These are phyloP conservation scores for Rhizophagus sp. DNA, from an alignment of 192 early-diverging fungal genomes.

Conservation along the genomic window DNA sequence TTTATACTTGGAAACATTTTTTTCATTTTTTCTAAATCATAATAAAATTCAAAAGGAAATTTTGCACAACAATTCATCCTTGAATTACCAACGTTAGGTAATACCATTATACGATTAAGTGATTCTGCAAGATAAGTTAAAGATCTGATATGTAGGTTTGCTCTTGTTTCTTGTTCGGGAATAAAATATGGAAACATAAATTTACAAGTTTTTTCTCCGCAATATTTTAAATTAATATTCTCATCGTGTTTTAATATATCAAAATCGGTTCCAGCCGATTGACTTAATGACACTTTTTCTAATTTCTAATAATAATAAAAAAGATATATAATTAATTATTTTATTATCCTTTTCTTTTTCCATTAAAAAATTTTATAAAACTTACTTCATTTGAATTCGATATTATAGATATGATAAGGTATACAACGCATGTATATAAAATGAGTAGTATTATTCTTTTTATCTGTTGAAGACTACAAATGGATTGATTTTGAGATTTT, in stretches of 20 bases:
- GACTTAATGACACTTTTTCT: too few relatives aligned
- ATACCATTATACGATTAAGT: background rate
- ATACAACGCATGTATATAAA: too few relatives aligned
- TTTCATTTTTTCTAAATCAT: background rate
- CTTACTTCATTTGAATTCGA: too few relatives aligned
- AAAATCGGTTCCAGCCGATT: too few relatives aligned
- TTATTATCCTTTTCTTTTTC: too few relatives aligned
- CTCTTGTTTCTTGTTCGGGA: background rate
- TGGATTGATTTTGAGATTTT: too few relatives aligned
- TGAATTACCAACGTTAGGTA: slow-evolving; percentile 1
- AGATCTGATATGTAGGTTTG: background rate
- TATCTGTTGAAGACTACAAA: too few relatives aligned
- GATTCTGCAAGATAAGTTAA: background rate
- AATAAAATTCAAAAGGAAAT: slow-evolving; percentile 19
- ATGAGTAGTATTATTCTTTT: too few relatives aligned
- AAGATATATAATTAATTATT: too few relatives aligned
- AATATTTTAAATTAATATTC: slow-evolving; percentile 8
- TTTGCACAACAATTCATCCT: background rate
- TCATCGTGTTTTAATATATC: background rate
- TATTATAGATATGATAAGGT: too few relatives aligned
- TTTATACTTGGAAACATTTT: background rate
- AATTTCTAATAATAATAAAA: too few relatives aligned
- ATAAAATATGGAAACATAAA: slow-evolving; percentile 18
- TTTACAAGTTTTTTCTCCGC: background rate
- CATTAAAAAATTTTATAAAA: too few relatives aligned